Evolutionary conservation across 1,284 basidiomycete genomes (phyloP), one percentile per base, ranked within the genome.

Genomic region (Laetiporus sulphureus): DNA sequence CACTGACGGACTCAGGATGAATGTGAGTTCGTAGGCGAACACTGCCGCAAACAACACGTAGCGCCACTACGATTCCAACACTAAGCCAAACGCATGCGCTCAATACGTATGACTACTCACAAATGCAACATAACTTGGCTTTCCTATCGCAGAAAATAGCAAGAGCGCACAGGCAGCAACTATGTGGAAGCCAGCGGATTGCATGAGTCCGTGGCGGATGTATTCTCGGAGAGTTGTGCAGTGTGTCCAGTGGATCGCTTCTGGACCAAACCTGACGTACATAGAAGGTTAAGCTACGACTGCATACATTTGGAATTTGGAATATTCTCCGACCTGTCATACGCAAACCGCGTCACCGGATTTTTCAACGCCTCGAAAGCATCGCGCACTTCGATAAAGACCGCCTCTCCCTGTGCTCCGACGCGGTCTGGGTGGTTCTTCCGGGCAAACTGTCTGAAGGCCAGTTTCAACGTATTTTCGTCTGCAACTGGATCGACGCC

Each of bases 311-410:
- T 6, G 13, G 31, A 4, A 6, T 25, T 36, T 13, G 13, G 7
- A 15, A 7, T 22, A 7, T 2, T 57, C 6, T 36, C 72, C 42
- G 43, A 83, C 84, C 77, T 69, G 63, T 94, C 91, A 60, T 94
- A 94, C 0, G 90, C 91, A 64, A 89, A 92, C 35, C 90, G 67
- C 44, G 82, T 81, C 1, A 78, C 69, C 0, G 91, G 88, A 51
- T 91, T 77, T 45, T 79, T 87, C 23, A 94, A 62, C 0, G 80
- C 79, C 57, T 94, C 90, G 55, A 83, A 92, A 15, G 84, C 86
- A 51, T 81, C 75, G 39, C 89, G 68, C 2, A 88, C 77, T 21
- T 67, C 57, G 44, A 92, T 87, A 57, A 93, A 94, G 34, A 79
- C 47, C 4, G 68, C 68, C 45, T 81, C 78, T 2, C 79, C 81